A percentile compares a stretch with the other conserved stretches of the same genome.
phyloP scores from a whole-genome alignment of 2,329 filamentous ascomycete genomes.

The Cercospora sojina region DNA sequence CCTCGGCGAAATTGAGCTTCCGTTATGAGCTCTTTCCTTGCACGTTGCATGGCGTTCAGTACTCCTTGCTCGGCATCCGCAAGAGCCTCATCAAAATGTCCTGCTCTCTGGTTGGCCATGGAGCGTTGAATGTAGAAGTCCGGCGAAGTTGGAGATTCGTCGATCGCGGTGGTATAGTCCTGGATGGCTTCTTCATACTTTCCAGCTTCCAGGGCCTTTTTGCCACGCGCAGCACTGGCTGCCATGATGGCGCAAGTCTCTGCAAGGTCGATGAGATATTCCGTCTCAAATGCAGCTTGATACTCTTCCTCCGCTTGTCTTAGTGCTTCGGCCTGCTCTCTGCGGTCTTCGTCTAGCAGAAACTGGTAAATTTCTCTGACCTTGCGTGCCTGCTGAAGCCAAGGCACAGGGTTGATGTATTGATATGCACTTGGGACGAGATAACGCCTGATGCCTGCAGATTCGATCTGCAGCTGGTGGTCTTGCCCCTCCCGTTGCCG shows the following conservation, averaged over 20 bases:
- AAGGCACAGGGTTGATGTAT: background rate
- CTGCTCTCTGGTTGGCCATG: constrained; percentile 68
- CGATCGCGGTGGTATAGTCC: constrained; percentile 66
- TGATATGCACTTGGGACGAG: background rate
- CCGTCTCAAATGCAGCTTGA: background rate
- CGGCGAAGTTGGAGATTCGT: constrained; percentile 63
- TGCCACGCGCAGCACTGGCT: constrained; percentile 56
- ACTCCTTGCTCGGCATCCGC: constrained; percentile 53
- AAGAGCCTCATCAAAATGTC: constrained; percentile 48
- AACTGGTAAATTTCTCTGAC: background rate
- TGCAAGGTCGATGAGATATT: background rate
- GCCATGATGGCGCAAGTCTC: constrained; percentile 40
- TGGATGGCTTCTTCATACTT: constrained; percentile 68
- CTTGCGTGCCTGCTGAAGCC: background rate
- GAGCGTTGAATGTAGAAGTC: constrained; percentile 80
- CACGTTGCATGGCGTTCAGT: constrained; percentile 68
- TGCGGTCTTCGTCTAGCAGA: background rate
- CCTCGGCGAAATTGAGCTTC: constrained; percentile 80
- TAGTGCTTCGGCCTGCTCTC: background rate
- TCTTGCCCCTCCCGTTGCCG: background rate
- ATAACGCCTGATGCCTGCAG: background rate
- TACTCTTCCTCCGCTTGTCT: background rate
- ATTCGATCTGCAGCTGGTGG: background rate
- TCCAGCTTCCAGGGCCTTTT: constrained; percentile 59
- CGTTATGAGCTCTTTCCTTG: constrained; percentile 70